Evolutionary conservation across 352 stramenopile genomes (phyloP).

Genomic region (Phytophthora sp.): DNA sequence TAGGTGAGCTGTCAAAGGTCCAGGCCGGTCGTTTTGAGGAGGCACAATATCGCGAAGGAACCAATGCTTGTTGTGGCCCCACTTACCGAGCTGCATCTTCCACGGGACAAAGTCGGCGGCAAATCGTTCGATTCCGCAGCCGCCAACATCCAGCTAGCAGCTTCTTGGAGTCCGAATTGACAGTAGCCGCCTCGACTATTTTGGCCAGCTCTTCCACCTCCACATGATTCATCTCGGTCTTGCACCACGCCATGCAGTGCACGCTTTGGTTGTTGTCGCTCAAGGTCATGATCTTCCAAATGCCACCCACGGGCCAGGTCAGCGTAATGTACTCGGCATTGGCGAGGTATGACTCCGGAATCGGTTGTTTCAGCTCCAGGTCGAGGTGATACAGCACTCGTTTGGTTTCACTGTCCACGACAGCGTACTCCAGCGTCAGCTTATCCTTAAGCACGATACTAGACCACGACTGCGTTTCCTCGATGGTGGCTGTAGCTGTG

Average conservation of each 20-base stretch:
- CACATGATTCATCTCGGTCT: conserved; percentile 48
- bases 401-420: conserved; percentile 52
- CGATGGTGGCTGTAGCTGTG: conserved; percentile 11
- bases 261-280: conserved; percentile 36
- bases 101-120: conserved; percentile 47
- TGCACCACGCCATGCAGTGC: conserved; percentile 52
- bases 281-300: conserved; percentile 56
- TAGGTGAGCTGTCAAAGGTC: conserved; percentile 29
- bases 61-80: conserved; percentile 49
- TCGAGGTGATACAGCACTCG: conserved; percentile 55
- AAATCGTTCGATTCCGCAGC: conserved; percentile 16
- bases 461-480: conserved; percentile 52
- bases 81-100: conserved; percentile 64
- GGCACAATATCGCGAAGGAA: conserved; percentile 54
- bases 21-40: conserved; percentile 18
- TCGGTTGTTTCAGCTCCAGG: conserved; percentile 43
- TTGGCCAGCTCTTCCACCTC: conserved; percentile 45
- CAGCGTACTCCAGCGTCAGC: conserved; percentile 50
- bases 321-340: conserved; percentile 54
- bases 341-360: conserved; percentile 35
- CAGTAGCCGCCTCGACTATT: conserved; percentile 27
- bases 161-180: background rate
- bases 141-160: conserved; percentile 10
- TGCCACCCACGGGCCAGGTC: conserved; percentile 51
- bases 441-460: conserved; percentile 48